Evolutionary conservation across 108 stramenopile species (phyloP).

Genomic region (Cyclotella kingstonii): DNA sequence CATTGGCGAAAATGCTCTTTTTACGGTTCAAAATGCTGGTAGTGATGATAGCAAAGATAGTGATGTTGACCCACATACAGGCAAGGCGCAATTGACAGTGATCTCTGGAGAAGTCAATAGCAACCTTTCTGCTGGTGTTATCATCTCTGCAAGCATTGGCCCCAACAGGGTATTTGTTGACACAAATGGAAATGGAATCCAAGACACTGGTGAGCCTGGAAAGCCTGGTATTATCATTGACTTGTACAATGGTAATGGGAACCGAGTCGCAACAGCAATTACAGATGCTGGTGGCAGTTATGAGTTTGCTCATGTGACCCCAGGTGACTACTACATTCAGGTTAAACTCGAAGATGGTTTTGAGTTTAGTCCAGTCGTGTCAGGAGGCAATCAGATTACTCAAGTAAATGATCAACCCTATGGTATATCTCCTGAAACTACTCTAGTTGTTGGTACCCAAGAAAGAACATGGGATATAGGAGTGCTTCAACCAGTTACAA

Average conservation of each 20-base stretch:
- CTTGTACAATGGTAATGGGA: slow-evolving; percentile 7
- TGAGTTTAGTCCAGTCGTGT: slow-evolving; percentile 33
- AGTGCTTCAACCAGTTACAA: slow-evolving; percentile 21
- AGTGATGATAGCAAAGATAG: slow-evolving; percentile 18
- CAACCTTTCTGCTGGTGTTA: slow-evolving; percentile 21
- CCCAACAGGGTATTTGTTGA: slow-evolving; percentile 30
- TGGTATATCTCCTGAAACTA: slow-evolving; percentile 23
- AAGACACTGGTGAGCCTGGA: slow-evolving; percentile 28
- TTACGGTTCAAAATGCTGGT: slow-evolving; percentile 14
- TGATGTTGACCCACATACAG: slow-evolving; percentile 16
- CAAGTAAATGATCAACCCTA: slow-evolving; percentile 10
- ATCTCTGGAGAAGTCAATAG: slow-evolving; percentile 12
- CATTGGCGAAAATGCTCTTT: slow-evolving; percentile 1
- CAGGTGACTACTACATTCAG: slow-evolving; percentile 23
- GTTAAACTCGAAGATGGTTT: slow-evolving; percentile 18
- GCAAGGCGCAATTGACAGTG: slow-evolving; percentile 11
- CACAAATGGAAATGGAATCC: slow-evolving; percentile 24
- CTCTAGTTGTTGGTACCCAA: slow-evolving; percentile 4
- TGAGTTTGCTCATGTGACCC: slow-evolving; percentile 2
- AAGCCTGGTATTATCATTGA: slow-evolving; percentile 19
- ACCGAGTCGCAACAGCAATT: slow-evolving; percentile 13
- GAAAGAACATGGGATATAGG: slow-evolving; percentile 26
- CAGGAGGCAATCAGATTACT: slow-evolving; percentile 28
- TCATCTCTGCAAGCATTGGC: slow-evolving; percentile 11
- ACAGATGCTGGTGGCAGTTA: slow-evolving; percentile 27